Base-by-base conservation (phyloP, 2,329 filamentous ascomycete genomes). In the Fusarium albosuccineum region DNA sequence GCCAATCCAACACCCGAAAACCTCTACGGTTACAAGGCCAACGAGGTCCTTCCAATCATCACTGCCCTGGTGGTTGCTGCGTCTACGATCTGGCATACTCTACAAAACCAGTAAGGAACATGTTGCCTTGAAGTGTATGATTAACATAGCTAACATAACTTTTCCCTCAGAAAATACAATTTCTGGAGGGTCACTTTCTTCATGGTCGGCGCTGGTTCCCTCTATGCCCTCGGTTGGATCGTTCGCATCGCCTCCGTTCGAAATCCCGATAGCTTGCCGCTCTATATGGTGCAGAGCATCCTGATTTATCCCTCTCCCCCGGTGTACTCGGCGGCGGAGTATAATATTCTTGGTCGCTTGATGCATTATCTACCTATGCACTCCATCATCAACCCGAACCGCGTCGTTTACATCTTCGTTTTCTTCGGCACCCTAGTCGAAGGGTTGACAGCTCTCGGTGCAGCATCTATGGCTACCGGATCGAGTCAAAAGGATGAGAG, bases 401-500 rank as follows among this genome's bases (percentile, higher is more conserved):
- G 70, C 8, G 45, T 69, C 8, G 70, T 72, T n/a, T 72, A 72
- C 63, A 72, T 72, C 14, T 72, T 72, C 34, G 49, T 72, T 27
- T 72, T 72, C 14, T 37, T 72, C 4, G 70, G 70, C n/a, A 37
- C 70, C 8, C 17, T 72, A 5, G 70, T 72, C 7, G 70, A 72
- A 17, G 6, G 67, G 2, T 36, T 72, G 5, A 72, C 70, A 13
- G 70, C 56, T 9, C 63, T 70, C 5, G 70, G 70, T 34, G 66
- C 67, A 26, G 64, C 67, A 1, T 72, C 67, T 67, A 70, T 72
- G 13, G 70, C 70, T 14, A 63, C 67, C 8, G 70, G 60, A 1
- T 63, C 65, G 14, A 67, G 70, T 1, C 52, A 42, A n/a, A 78
- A 85, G 37, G 87, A 90, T 66, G 81, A 82, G 55, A 86, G 86